These are phyloP conservation scores for Kwoniella pini DNA, from an alignment of 768 basidiomycete species.

Conservation along the genomic window DNA sequence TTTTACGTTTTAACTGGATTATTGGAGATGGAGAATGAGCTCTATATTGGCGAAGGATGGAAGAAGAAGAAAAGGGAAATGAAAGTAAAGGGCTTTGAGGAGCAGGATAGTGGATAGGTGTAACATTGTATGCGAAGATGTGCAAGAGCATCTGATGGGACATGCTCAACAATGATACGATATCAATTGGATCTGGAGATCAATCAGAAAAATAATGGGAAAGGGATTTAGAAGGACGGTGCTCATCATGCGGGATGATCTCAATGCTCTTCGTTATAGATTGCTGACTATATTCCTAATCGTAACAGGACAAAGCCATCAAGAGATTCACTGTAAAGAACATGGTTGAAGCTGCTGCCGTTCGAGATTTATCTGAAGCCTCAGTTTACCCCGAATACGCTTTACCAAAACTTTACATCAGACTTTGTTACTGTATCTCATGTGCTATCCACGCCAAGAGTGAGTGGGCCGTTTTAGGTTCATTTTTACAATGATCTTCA, in stretches of 20 bases:
- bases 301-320: conserved; percentile 92
- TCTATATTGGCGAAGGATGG: neutral
- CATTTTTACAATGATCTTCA: neutral
- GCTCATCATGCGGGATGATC: no score
- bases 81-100: no score
- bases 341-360: conserved; percentile 99
- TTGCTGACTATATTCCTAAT: neutral
- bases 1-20: neutral
- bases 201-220: no score
- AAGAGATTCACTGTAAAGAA: conserved; percentile 99
- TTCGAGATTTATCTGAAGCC: conserved; percentile 95
- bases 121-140: no score
- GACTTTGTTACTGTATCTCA: conserved; percentile 97
- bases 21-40: neutral
- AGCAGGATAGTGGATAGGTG: no score
- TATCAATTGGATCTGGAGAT: no score
- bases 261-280: no score
- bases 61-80: neutral
- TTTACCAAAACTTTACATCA: conserved; percentile 96
- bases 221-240: no score
- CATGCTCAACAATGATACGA: no score
- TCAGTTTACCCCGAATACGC: conserved; percentile 93
- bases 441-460: conserved; percentile 99
- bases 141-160: no score
- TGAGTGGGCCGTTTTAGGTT: conserved; percentile 55